Base-by-base conservation (phyloP, 805 yeast genomes). In the Metschnikowia drakensbergensis region DNA sequence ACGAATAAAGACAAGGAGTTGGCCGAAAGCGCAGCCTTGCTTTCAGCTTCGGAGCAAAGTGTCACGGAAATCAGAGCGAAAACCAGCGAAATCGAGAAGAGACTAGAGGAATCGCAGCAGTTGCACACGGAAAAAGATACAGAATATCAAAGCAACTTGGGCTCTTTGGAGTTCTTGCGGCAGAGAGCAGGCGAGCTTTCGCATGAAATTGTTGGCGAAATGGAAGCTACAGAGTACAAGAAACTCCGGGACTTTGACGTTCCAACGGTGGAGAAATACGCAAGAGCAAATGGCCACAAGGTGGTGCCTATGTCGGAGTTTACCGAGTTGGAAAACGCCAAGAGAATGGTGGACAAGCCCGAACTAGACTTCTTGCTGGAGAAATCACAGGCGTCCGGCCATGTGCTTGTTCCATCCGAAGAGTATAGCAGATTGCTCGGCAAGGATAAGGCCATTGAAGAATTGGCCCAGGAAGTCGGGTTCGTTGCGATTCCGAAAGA, bases 191-290 rank as follows among this genome's bases (percentile, higher is more conserved):
- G 25, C 6, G 35, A 25, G 4, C 38, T 29, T 1, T 49, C 49
- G 8, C 35, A 17, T 30, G 42, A 46, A 10, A 23, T 53, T 17
- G 5, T 56, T n/a, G 11, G 52, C 2, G 27, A 13, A 17, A 50
- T 44, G 1, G 45, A 49, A 17, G 37, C 48, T 22, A 45, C 39
- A 4, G 46, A 33, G 10, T 31, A 31, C 11, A 42, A 49, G 36
- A 28, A 41, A 10, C 22, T 32, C 13, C 41, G 46, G 37, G n/a
- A 43, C 13, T 42, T 47, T 3, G 37, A 31, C 3, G 35, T 40
- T 9, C 66, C 67, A 0, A 52, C 54, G 1, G 28, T 65, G 5
- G 55, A 57, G 33, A 34, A 34, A 33, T 42, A 42, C 23, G 45
- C 45, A 6, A 7, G n/a, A 5, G n/a, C 7, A 25, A n/a, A 35